Percentiles rank a stretch among this genome's conserved stretches.
Evolutionary conservation across 2,329 filamentous ascomycete genomes (phyloP).

Genomic region (Ceratocystis cubensis): DNA sequence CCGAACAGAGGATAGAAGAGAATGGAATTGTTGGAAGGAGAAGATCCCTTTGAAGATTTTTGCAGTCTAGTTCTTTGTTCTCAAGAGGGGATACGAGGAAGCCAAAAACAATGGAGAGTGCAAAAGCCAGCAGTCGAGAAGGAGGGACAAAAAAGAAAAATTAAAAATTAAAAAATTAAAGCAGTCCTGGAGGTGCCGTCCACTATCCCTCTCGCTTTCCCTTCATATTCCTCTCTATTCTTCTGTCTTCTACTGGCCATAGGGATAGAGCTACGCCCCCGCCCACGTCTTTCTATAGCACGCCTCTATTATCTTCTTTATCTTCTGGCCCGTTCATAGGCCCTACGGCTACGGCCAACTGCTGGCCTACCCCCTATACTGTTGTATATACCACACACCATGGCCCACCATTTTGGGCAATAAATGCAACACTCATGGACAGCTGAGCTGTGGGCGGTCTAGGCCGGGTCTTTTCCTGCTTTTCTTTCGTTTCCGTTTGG

Average conservation of each 20-base stretch:
- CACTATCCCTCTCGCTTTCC: not conserved
- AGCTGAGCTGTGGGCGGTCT: slow-evolving; percentile 3
- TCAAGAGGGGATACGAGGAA: not conserved
- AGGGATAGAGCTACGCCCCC: no score
- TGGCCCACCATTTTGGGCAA: not conserved
- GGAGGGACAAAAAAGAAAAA: not conserved
- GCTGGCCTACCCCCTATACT: not conserved
- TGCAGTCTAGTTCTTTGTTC: not conserved
- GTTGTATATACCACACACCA: not conserved
- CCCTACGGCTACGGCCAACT: not conserved
- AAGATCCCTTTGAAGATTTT: not conserved
- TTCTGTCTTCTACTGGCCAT: not conserved
- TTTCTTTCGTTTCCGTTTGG: no score
- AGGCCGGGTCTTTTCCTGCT: not conserved
- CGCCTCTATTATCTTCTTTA: not conserved
- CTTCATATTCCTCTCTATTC: not conserved
- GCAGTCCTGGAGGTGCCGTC: not conserved
- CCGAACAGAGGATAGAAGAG: not conserved
- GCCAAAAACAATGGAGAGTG: not conserved
- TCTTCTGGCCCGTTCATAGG: not conserved
- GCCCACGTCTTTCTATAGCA: not conserved
- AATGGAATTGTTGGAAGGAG: slow-evolving; percentile 3
- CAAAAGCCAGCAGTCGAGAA: not conserved
- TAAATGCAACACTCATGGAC: not conserved
- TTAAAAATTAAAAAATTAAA: not conserved